Evolutionary conservation across 306 rosid genomes (phyloP).

Genomic region (Hippophae rhamnoides): DNA sequence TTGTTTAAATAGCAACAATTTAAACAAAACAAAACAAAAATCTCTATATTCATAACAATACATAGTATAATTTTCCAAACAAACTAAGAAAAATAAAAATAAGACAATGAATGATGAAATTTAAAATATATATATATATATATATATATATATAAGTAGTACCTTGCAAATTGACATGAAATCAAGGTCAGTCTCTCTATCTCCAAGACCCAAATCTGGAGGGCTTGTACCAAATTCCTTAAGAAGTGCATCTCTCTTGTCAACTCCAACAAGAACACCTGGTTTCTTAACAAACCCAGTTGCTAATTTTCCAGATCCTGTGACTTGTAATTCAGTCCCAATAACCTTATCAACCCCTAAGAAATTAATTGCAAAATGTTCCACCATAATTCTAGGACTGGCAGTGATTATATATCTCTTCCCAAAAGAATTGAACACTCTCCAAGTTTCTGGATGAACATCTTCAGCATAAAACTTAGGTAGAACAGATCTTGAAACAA

Average conservation of each 20-base stretch:
- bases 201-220: slow-evolving; percentile 91
- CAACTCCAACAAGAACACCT: slow-evolving; percentile 65
- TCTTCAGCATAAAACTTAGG: slow-evolving; percentile 75
- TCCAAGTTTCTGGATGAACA: slow-evolving; percentile 65
- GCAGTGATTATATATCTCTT: slow-evolving; percentile 65
- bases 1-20: too few relatives aligned
- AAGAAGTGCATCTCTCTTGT: slow-evolving; percentile 48
- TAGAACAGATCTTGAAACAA: slow-evolving; percentile 62
- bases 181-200: slow-evolving; percentile 59
- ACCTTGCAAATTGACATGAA: slow-evolving; percentile 98
- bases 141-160: not conserved
- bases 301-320: slow-evolving; percentile 41
- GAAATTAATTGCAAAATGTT: slow-evolving; percentile 54
- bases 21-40: too few relatives aligned
- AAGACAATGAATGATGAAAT: too few relatives aligned
- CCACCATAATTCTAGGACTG: slow-evolving; percentile 74
- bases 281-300: slow-evolving; percentile 79
- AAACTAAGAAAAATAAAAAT: too few relatives aligned
- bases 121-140: not conserved
- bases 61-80: too few relatives aligned
- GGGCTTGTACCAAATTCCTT: slow-evolving; percentile 44
- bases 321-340: slow-evolving; percentile 55
- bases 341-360: slow-evolving; percentile 74
- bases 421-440: slow-evolving; percentile 73
- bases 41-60: too few relatives aligned